Conservation (phyloP, 2,329 filamentous ascomycete genomes). For the Alternaria sp. region DNA sequence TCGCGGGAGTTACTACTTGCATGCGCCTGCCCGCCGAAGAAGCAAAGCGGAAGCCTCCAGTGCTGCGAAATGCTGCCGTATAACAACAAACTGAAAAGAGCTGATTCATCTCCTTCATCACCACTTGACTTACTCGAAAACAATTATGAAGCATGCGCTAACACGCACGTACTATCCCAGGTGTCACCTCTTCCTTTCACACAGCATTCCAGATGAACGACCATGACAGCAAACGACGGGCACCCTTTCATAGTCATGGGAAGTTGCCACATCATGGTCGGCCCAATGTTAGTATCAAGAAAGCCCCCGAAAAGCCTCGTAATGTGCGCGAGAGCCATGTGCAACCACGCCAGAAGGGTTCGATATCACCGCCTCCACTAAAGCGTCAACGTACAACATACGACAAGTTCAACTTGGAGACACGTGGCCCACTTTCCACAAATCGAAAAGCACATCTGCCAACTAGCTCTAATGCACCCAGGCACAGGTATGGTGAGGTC, state of each 20-base stretch:
- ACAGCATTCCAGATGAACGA: constrained; percentile 7
- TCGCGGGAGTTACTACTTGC: constrained; percentile 8
- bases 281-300: background rate
- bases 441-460: background rate
- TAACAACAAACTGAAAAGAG: constrained; percentile 29
- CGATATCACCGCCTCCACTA: constrained; percentile 37
- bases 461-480: background rate
- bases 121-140: background rate
- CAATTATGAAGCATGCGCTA: background rate
- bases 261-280: background rate
- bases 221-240: background rate
- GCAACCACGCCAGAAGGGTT: constrained; percentile 1
- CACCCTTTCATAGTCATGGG: background rate
- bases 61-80: constrained; percentile 37
- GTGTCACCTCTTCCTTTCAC: background rate
- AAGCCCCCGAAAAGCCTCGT: background rate
- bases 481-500: constrained; percentile 13
- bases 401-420: background rate
- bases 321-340: background rate
- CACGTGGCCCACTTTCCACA: background rate
- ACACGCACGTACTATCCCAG: constrained; percentile 6
- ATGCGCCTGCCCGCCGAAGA: constrained; percentile 10
- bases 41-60: constrained; percentile 34
- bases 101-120: constrained; percentile 17
- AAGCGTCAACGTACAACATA: constrained; percentile 27